Percentiles rank a stretch among this genome's conserved stretches.
These are phyloP conservation scores for Tuber brumale DNA, from an alignment of 495 filamentous ascomycete species.

Conservation along the genomic window DNA sequence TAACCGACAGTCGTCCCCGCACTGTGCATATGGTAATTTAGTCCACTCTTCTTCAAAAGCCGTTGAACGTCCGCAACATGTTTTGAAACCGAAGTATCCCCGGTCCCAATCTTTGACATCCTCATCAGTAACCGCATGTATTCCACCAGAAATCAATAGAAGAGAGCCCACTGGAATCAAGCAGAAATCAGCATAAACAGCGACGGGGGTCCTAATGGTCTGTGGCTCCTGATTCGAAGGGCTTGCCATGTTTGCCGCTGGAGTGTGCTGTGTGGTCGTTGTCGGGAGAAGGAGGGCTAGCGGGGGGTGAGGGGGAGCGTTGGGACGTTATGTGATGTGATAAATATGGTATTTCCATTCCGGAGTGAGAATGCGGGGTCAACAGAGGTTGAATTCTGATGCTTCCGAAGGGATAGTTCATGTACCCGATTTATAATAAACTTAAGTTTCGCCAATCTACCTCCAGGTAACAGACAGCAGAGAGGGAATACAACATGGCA, in stretches of 20 bases:
- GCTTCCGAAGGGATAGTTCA: background rate
- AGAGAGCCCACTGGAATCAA: slow-evolving; percentile 60
- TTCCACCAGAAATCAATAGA: background rate
- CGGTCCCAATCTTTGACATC: slow-evolving; percentile 64
- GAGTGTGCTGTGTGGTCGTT: background rate
- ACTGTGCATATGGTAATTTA: slow-evolving; percentile 83
- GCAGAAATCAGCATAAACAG: slow-evolving; percentile 63
- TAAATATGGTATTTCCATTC: background rate
- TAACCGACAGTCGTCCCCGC: slow-evolving; percentile 86
- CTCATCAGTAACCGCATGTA: slow-evolving; percentile 7
- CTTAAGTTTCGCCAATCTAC: background rate
- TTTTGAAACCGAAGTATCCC: slow-evolving; percentile 69
- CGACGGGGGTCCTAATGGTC: slow-evolving; percentile 21
- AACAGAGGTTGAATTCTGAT: background rate
- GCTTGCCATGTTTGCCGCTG: background rate
- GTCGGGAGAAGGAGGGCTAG: background rate
- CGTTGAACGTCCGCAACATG: slow-evolving; percentile 85
- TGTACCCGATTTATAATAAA: background rate
- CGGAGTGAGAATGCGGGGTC: background rate
- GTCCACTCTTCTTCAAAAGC: slow-evolving; percentile 68
- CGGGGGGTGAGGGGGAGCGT: background rate
- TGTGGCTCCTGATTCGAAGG: background rate
- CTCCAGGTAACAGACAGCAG: background rate
- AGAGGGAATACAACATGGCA: background rate
- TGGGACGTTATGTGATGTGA: background rate